A percentile compares a stretch with the other conserved stretches of the same genome.
These are phyloP conservation scores for Oenanthe sinensis DNA, from an alignment of 129 eudicot species.

Conservation along the genomic window DNA sequence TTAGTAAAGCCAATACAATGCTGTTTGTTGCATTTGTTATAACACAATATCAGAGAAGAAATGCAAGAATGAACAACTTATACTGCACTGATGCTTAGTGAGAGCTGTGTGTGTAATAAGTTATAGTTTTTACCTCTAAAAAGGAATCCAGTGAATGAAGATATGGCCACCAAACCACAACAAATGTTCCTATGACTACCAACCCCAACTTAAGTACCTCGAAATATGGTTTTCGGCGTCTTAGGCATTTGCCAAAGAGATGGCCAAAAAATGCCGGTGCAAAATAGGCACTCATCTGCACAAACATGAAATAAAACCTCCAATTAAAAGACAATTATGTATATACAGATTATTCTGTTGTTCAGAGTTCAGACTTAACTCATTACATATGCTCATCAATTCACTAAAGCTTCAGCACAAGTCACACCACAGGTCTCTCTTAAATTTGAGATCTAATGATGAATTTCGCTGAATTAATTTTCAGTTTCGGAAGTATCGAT, in stretches of 20 bases:
- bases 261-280: slow-evolving; percentile 91
- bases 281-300: slow-evolving; percentile 97
- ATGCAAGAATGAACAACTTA: not conserved
- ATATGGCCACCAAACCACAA: slow-evolving; percentile 88
- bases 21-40: slow-evolving; percentile 5
- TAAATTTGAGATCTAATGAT: not conserved
- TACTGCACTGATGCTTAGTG: not conserved
- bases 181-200: slow-evolving; percentile 73
- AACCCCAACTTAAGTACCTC: slow-evolving; percentile 72
- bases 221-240: slow-evolving; percentile 53
- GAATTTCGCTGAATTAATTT: not conserved
- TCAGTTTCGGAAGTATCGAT: not conserved
- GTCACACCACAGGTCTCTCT: not conserved
- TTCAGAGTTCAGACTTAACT: not conserved
- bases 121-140: slow-evolving; percentile 42
- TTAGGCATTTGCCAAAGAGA: slow-evolving; percentile 73
- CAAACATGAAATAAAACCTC: slow-evolving; percentile 11
- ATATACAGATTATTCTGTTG: not conserved
- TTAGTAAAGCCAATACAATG: not conserved
- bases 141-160: slow-evolving; percentile 57
- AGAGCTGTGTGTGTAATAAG: not conserved
- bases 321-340: not conserved
- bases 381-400: not conserved
- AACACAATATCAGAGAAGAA: not conserved
- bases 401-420: not conserved